A percentile compares a stretch with the other conserved stretches of the same genome.
phyloP scores from a whole-genome alignment of 306 rosid genomes.

The cucumber (Cucumis sativus) region DNA sequence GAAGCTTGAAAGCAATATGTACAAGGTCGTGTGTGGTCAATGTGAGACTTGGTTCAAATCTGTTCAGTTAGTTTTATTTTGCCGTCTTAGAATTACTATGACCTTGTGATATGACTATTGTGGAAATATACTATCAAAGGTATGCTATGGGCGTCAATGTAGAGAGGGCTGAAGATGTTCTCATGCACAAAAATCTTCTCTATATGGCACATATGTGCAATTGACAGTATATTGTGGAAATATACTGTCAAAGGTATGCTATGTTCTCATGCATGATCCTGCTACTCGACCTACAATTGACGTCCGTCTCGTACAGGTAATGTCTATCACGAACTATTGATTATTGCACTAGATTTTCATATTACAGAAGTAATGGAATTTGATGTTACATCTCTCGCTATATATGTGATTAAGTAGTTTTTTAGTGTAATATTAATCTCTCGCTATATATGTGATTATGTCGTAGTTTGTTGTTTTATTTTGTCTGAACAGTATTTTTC shows the following conservation, averaged over 20 bases:
- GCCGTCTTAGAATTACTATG: background rate
- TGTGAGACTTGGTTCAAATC: background rate
- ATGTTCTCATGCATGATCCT: no score
- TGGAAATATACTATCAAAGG: constrained; percentile 19
- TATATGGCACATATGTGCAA: constrained; percentile 55
- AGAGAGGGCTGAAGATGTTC: constrained; percentile 67
- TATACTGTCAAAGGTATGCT: no score
- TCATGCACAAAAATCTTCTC: constrained; percentile 59
- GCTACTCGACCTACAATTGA: constrained; percentile 55
- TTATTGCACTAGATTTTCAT: background rate
- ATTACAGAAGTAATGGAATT: background rate
- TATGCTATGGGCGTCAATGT: constrained; percentile 71
- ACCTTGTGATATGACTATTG: background rate
- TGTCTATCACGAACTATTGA: background rate
- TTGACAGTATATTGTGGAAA: no score
- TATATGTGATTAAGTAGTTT: background rate
- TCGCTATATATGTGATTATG: no score
- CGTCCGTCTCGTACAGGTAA: constrained; percentile 67
- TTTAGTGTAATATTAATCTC: no score
- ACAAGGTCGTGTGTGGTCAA: background rate
- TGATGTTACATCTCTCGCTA: background rate
- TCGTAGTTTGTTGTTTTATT: background rate
- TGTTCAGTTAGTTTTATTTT: background rate
- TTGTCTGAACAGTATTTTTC: background rate
- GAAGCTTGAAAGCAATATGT: background rate